These are phyloP conservation scores for Pichia manshurica DNA, from an alignment of 805 yeast genomes.

Conservation along the genomic window DNA sequence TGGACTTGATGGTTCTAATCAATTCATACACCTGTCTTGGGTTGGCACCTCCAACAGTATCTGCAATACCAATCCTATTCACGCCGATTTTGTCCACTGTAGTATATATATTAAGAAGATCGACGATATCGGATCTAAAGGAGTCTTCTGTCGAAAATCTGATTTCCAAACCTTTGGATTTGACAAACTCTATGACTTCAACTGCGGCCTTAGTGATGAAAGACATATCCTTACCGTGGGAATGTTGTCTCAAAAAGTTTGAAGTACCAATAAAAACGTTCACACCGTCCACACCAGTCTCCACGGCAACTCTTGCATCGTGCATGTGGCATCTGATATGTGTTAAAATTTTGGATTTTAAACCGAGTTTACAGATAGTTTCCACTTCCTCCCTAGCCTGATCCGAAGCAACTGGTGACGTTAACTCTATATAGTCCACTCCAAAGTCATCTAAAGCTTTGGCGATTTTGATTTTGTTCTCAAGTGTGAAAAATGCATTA, in stretches of 20 bases:
- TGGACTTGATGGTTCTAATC: conserved; percentile 51
- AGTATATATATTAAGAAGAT: conserved; percentile 51
- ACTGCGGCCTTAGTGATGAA: conserved; percentile 51
- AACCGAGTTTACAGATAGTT: conserved; percentile 53
- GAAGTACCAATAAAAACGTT: conserved; percentile 58
- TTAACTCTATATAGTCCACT: conserved; percentile 54
- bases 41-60: conserved; percentile 59
- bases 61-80: conserved; percentile 58
- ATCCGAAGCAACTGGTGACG: conserved; percentile 56
- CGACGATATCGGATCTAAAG: conserved; percentile 55
- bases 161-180: conserved; percentile 54
- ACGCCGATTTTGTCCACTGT: conserved; percentile 60
- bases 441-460: conserved; percentile 58
- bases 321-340: conserved; percentile 60
- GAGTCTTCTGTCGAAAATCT: conserved; percentile 57
- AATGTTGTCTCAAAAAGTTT: conserved; percentile 48
- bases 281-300: conserved; percentile 59
- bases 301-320: conserved; percentile 55
- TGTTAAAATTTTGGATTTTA: conserved; percentile 52
- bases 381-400: conserved; percentile 54
- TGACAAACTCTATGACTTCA: conserved; percentile 55
- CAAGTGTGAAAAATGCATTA: conserved; percentile 53
- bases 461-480: conserved; percentile 52
- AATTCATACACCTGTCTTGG: conserved; percentile 59
- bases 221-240: conserved; percentile 58